These are phyloP conservation scores for Alternaria gansuensis DNA, from an alignment of 2,329 filamentous ascomycete species.

Conservation along the genomic window DNA sequence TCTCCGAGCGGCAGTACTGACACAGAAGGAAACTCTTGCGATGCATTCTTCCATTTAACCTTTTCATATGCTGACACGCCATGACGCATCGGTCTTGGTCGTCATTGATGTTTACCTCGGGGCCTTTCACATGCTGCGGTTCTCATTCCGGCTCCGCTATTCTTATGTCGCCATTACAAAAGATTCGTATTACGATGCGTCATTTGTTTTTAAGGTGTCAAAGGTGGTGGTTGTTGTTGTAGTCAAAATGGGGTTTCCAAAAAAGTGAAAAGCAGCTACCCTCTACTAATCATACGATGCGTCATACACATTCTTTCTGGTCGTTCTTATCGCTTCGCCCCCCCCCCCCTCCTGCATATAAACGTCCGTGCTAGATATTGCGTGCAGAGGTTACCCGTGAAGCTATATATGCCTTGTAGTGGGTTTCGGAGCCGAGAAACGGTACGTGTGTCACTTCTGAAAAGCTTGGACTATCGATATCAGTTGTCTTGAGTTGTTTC, in stretches of 20 bases:
- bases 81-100: not conserved
- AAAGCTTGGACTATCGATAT: not conserved
- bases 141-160: not conserved
- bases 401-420: not conserved
- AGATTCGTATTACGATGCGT: not conserved
- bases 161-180: not conserved
- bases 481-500: too few species aligned
- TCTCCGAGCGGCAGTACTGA: not conserved
- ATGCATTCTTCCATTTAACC: not conserved
- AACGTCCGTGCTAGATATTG: not conserved
- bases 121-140: not conserved
- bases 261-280: too few species aligned
- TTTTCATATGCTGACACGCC: not conserved
- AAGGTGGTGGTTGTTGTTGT: too few species aligned
- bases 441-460: not conserved
- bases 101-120: not conserved
- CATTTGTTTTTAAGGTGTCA: too few species aligned
- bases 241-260: too few species aligned
- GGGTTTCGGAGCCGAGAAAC: not conserved
- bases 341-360: not conserved
- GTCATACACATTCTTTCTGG: not conserved
- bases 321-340: not conserved
- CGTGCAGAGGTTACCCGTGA: not conserved
- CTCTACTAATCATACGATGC: too few species aligned
- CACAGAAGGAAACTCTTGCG: constrained; percentile 1